Base-by-base conservation (phyloP, 169 alveolate species). In the Plasmodium billcollinsi region DNA sequence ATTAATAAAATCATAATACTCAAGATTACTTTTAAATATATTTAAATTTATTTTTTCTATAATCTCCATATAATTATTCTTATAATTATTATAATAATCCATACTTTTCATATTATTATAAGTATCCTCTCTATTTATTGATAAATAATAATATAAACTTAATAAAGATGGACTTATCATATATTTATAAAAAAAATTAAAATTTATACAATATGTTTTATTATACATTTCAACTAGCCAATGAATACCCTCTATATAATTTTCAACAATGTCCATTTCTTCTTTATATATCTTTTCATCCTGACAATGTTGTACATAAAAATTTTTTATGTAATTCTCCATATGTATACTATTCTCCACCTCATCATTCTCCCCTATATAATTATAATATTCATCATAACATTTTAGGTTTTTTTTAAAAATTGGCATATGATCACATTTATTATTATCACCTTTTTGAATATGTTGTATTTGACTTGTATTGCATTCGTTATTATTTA, bases 221-320 rank as follows among this genome's bases (percentile, higher is more conserved):
- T 85, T 71, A 52, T 85, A 85, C 92, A 85, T 85, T 21, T 85
- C 88, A 39, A 85, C 88, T 85, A 85, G 56, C 92, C 92, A 85
- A 45, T 85, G 74, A 43, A 85, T 54, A 2, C 92, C 92, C 43
- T 85, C 70, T 9, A 85, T 20, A 73, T 85, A 85, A 63, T 85
- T 85, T 66, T 85, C 92, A 66, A 67, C 52, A 26, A 59, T 85
- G 12, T 71, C 50, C 78, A 47, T 85, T 61, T 85, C 92, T 8
- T 85, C 67, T 49, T 71, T 66, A 54, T 43, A 85, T 45, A 49
- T 59, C 59, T 58, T 71, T 71, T 85, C 56, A 59, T 73, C 65
- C 59, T 66, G 39, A 71, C 75, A 85, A 71, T 85, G 45, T 18
- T 85, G 12, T 62, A 0, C 20, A 20, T 85, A 85, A 24, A 85